Conservation (phyloP, 345 rosid genomes). For the Gossypium mustelinum region DNA sequence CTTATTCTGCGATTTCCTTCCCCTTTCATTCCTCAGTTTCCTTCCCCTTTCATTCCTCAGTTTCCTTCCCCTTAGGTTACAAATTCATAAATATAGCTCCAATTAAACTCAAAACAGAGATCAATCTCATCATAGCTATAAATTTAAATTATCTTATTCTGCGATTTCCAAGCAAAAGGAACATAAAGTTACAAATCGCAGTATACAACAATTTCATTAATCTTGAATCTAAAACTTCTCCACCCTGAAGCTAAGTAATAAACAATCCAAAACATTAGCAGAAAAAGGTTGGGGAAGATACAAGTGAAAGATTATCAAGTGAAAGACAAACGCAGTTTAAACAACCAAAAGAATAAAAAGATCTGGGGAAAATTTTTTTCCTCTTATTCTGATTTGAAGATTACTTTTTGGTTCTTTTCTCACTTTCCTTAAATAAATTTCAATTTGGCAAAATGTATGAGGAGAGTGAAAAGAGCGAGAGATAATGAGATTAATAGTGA, state of each 20-base stretch:
- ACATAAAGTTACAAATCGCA: background rate
- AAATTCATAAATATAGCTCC: no score
- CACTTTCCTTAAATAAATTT: background rate
- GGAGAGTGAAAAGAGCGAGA: background rate
- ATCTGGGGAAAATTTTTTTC: background rate
- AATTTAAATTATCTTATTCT: background rate
- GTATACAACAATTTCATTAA: background rate
- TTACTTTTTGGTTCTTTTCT: background rate
- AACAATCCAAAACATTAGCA: no score
- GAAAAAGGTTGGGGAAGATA: no score
- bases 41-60: background rate
- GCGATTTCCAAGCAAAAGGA: background rate
- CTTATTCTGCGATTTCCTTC: no score
- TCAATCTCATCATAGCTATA: no score
- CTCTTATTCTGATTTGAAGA: background rate
- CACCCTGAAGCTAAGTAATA: no score
- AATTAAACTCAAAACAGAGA: no score
- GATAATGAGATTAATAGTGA: background rate
- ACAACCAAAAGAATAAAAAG: background rate
- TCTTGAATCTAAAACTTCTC: background rate
- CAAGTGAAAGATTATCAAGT: no score
- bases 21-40: background rate
- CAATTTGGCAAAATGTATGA: background rate
- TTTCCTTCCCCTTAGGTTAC: background rate
- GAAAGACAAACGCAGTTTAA: background rate